Base-by-base conservation (phyloP, 495 filamentous ascomycete species). In the Neurospora intermedia region DNA sequence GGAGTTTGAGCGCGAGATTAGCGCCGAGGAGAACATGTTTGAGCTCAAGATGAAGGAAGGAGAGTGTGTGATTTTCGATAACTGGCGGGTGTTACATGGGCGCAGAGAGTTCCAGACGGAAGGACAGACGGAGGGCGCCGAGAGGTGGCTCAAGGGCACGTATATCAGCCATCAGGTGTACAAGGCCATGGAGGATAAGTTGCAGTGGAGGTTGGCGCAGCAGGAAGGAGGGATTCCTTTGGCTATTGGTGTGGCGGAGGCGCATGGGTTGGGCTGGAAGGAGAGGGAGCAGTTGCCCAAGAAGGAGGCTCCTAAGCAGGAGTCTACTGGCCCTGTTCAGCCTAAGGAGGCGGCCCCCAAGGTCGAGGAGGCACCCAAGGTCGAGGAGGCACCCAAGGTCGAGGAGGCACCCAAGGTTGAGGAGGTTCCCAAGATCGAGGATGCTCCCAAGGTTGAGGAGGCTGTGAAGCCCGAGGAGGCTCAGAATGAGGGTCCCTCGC, bases 51-150 rank as follows among this genome's bases (percentile, higher is more conserved):
- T 98, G 74, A 79, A 90, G 54, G 89, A 90, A 9, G 94, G 95
- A 9, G 89, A 95, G 73, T 95, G 92, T 75, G 93, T 92, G 39
- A 87, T 98, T 18, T 97, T 98, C 80, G 89, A 94, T 76, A 98
- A 98, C 78, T 81, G 88, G 31, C 85, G 93, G 9, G 83, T 95
- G 6, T 78, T 94, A 43, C 95, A 98, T 83, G 94, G 92, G 0
- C 84, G 95, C 35, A 84, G 83, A 10, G 84, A 88, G 46, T 98
- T 97, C 81, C 86, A 91, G 75, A 82, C 87, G 9, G 71, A 70
- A 0, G 48, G 72, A 1, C 54, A 62, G 54, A 13, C 54, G 54
- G 85, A 85, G 1, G 89, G 89, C 6, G 86, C 88, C 69, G 54
- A 62, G 54, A 83, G 94, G 69, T 97, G 93, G 93, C 80, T 97